Evolutionary conservation across 805 yeast genomes (phyloP).

Genomic region (Candida palmyrensis): DNA sequence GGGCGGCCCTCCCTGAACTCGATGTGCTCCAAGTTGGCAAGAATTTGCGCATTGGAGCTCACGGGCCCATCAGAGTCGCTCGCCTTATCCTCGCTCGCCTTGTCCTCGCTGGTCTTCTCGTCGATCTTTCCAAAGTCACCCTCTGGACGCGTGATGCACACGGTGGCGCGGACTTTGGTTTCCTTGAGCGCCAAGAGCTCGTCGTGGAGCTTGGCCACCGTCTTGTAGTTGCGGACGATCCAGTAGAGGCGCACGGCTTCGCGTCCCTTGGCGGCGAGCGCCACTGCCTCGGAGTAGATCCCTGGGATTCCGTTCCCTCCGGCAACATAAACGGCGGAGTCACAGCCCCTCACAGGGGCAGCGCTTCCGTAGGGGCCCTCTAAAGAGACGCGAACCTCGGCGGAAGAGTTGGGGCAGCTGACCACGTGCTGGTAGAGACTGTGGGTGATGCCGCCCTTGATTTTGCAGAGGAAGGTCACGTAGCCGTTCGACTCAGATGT

Average conservation of each 20-base stretch:
- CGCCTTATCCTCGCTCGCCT: no score
- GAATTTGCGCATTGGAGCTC: no score
- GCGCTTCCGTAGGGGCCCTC: conserved; percentile 69
- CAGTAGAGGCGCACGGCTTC: conserved; percentile 43
- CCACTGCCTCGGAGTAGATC: conserved; percentile 34
- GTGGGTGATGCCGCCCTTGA: conserved; percentile 45
- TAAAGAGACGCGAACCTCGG: conserved; percentile 38
- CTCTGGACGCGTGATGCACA: conserved; percentile 16
- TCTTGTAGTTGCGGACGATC: conserved; percentile 48
- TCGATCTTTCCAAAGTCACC: no score
- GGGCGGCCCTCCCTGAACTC: conserved; percentile 43
- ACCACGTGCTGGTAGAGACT: conserved; percentile 27
- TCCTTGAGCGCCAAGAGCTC: conserved; percentile 20
- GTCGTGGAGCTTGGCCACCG: conserved; percentile 40
- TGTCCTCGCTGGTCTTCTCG: no score
- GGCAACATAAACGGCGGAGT: conserved; percentile 58
- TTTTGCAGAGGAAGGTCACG: conserved; percentile 39
- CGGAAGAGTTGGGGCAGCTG: conserved; percentile 24
- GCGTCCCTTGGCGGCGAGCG: conserved; percentile 18
- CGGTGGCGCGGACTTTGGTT: conserved; percentile 11
- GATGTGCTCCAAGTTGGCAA: no score
- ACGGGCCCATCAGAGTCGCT: no score
- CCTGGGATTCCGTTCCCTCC: conserved; percentile 79
- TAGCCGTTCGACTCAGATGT: conserved; percentile 35
- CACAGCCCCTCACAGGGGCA: no score